Evolutionary conservation across 2,329 filamentous ascomycete species (phyloP).

Genomic region (Venturia effusa): DNA sequence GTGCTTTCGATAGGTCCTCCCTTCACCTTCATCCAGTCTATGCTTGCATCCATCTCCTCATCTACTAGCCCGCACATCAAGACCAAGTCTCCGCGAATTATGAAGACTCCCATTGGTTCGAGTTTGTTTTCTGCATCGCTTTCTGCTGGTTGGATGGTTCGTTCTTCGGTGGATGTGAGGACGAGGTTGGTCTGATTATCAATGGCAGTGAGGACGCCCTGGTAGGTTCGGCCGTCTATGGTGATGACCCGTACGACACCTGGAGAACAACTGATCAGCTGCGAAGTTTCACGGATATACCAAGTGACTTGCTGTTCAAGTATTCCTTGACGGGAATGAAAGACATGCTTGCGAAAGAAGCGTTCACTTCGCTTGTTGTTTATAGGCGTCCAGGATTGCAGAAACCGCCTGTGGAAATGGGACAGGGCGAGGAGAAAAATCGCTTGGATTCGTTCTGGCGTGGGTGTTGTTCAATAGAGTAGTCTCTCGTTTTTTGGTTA

Average conservation of each 20-base stretch:
- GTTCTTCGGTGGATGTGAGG: slow-evolving; percentile 70
- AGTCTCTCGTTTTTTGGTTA: background rate
- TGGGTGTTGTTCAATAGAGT: background rate
- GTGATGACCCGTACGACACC: slow-evolving; percentile 90
- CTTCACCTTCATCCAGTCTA: slow-evolving; percentile 86
- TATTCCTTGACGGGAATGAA: slow-evolving; percentile 6
- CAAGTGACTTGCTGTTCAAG: slow-evolving; percentile 8
- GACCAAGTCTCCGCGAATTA: slow-evolving; percentile 91
- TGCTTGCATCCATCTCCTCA: slow-evolving; percentile 76
- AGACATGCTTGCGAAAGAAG: slow-evolving; percentile 2
- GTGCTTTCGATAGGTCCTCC: slow-evolving; percentile 74
- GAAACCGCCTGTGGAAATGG: background rate
- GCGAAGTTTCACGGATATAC: background rate
- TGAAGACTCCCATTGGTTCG: slow-evolving; percentile 75
- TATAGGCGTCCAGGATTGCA: background rate
- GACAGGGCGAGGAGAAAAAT: background rate
- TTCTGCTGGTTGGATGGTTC: slow-evolving; percentile 78
- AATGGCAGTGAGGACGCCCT: slow-evolving; percentile 69
- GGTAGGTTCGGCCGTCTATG: slow-evolving; percentile 71
- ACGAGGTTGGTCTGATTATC: slow-evolving; percentile 93
- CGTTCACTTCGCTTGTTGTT: background rate
- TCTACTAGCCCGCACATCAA: slow-evolving; percentile 83
- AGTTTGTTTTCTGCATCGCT: slow-evolving; percentile 72
- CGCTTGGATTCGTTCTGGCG: background rate
- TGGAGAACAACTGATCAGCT: slow-evolving; percentile 33